phyloP scores from a whole-genome alignment of 139 green algal species.

The Chlorella sp. region DNA sequence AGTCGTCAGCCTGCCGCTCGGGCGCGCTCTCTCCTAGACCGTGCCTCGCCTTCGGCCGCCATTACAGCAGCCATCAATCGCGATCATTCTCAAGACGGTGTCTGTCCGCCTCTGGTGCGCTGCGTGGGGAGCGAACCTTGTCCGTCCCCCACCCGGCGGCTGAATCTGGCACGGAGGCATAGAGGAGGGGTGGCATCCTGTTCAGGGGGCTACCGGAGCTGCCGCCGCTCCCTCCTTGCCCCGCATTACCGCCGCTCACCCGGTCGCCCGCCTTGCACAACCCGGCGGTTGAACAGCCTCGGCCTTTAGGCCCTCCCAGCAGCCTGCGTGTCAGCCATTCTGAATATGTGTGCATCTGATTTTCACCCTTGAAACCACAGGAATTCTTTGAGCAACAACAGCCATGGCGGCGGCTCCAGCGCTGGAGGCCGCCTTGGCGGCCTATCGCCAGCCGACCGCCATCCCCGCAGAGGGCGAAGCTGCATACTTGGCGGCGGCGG shows the following conservation, averaged over 20 bases:
- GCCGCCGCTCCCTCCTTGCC: neutral
- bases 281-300: neutral
- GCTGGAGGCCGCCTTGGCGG: neutral
- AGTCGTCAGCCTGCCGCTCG: neutral
- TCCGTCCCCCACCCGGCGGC: neutral
- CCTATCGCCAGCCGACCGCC: neutral
- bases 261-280: neutral
- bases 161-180: neutral
- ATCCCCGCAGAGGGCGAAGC: neutral
- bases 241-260: neutral
- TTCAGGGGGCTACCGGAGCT: neutral
- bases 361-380: neutral
- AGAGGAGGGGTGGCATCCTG: neutral
- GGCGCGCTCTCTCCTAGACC: neutral
- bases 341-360: neutral
- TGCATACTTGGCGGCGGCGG: neutral
- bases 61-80: neutral
- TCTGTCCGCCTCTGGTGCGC: neutral
- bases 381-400: neutral
- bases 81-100: neutral
- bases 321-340: neutral
- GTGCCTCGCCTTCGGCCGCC: neutral
- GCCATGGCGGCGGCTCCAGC: neutral
- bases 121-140: neutral
- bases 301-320: neutral